A percentile compares a stretch with the other conserved stretches of the same genome.
These are phyloP conservation scores for Cutaneotrichosporon arboriforme DNA, from an alignment of 1,284 basidiomycete species.

Conservation along the genomic window DNA sequence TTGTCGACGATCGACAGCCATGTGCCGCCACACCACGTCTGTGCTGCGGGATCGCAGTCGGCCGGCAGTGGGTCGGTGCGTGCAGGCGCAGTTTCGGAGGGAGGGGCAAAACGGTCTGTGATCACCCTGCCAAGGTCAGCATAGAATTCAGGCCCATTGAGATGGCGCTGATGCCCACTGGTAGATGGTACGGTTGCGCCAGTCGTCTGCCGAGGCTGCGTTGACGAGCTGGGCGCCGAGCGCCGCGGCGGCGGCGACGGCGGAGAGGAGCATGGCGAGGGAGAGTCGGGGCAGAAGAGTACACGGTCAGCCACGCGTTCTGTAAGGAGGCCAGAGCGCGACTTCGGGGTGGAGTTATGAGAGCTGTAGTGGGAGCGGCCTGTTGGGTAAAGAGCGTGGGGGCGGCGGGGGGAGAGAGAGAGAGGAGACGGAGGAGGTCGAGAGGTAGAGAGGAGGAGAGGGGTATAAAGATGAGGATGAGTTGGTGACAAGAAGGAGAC, in stretches of 20 bases:
- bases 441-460: too few relatives aligned
- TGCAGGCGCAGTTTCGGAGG: constrained; percentile 53
- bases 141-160: background rate
- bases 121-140: constrained; percentile 55
- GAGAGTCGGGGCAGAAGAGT: too few relatives aligned
- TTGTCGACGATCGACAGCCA: constrained; percentile 69
- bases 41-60: constrained; percentile 26
- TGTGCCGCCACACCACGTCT: constrained; percentile 65
- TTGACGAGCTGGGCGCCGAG: constrained; percentile 9
- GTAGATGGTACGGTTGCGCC: constrained; percentile 47
- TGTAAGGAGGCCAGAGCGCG: too few relatives aligned
- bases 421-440: too few relatives aligned
- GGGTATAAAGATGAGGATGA: too few relatives aligned
- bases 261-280: constrained; percentile 1
- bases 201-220: constrained; percentile 41
- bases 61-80: constrained; percentile 50
- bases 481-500: too few relatives aligned
- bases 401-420: too few relatives aligned
- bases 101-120: constrained; percentile 67
- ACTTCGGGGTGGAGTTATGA: too few relatives aligned
- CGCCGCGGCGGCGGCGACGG: constrained; percentile 7
- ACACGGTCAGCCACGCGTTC: too few relatives aligned
- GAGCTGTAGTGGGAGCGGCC: too few relatives aligned
- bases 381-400: too few relatives aligned
- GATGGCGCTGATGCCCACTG: constrained; percentile 32